Evolutionary conservation across 1,284 basidiomycete genomes (phyloP).

Genomic region (Ceratobasidium papillatum): DNA sequence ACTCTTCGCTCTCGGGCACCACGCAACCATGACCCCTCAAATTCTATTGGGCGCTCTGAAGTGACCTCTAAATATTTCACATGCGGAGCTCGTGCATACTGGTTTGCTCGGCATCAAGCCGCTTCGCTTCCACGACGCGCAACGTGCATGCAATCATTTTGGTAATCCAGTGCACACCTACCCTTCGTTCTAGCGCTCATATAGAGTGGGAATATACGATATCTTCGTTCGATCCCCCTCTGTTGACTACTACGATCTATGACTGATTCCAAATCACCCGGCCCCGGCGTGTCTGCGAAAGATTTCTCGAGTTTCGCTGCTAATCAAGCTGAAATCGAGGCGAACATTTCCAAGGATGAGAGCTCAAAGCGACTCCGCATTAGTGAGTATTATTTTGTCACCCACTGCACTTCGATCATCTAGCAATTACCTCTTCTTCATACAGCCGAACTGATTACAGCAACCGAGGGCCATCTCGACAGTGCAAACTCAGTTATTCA

Average conservation of each 20-base stretch:
- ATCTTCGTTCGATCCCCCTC: not conserved
- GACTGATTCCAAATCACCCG: not conserved
- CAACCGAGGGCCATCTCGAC: conserved; percentile 17
- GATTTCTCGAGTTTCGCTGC: conserved; percentile 5
- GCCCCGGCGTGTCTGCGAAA: conserved; percentile 3
- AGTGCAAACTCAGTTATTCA: conserved; percentile 20
- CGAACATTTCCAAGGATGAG: not conserved
- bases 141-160: not conserved
- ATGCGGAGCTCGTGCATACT: not conserved
- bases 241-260: not conserved
- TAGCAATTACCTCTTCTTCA: too few species aligned
- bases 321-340: conserved; percentile 5
- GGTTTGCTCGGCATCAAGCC: not conserved
- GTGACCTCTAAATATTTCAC: too few species aligned
- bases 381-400: not conserved
- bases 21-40: not conserved
- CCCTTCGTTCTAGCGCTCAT: not conserved
- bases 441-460: conserved; percentile 1
- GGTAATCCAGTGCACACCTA: not conserved
- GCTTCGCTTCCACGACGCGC: not conserved
- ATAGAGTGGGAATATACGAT: not conserved
- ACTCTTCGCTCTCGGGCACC: not conserved
- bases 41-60: too few species aligned
- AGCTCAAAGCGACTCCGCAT: conserved; percentile 4
- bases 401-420: too few species aligned